These are phyloP conservation scores for Pythium graminicola DNA, from an alignment of 352 stramenopile genomes.

Conservation along the genomic window DNA sequence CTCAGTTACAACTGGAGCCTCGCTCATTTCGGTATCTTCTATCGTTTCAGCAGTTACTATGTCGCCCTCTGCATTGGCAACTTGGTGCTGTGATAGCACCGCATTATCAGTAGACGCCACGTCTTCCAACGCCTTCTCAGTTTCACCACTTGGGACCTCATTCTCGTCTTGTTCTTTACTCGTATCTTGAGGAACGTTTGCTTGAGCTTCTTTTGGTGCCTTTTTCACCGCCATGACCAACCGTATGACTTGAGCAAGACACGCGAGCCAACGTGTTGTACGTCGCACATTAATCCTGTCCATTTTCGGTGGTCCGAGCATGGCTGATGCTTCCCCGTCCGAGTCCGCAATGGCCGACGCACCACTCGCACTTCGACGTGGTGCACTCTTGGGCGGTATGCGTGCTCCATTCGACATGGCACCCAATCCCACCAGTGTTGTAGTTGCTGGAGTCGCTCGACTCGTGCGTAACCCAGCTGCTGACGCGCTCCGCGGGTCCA, in stretches of 20 bases:
- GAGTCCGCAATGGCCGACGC: conserved; percentile 5
- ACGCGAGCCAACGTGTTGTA: conserved; percentile 65
- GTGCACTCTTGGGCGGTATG: conserved; percentile 4
- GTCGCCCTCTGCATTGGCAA: no score
- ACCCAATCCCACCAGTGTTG: background rate
- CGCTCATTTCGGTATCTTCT: no score
- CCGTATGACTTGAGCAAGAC: conserved; percentile 60
- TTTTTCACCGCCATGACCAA: conserved; percentile 25
- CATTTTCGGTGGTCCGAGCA: conserved; percentile 58
- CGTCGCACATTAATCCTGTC: conserved; percentile 74
- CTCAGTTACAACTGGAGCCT: no score
- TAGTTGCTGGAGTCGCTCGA: background rate
- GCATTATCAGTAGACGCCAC: no score
- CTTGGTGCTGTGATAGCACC: no score
- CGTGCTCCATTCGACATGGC: background rate
- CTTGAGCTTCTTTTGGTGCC: background rate
- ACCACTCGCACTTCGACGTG: background rate
- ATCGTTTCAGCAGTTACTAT: no score
- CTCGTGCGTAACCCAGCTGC: conserved; percentile 7
- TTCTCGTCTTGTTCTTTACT: background rate
- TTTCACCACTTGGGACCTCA: background rate
- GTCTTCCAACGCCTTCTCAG: background rate
- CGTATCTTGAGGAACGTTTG: background rate
- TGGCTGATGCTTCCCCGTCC: conserved; percentile 18
- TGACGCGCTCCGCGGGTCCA: conserved; percentile 11